Base-by-base conservation (phyloP, 2,329 filamentous ascomycete genomes). In the Aplosporella prunicola region DNA sequence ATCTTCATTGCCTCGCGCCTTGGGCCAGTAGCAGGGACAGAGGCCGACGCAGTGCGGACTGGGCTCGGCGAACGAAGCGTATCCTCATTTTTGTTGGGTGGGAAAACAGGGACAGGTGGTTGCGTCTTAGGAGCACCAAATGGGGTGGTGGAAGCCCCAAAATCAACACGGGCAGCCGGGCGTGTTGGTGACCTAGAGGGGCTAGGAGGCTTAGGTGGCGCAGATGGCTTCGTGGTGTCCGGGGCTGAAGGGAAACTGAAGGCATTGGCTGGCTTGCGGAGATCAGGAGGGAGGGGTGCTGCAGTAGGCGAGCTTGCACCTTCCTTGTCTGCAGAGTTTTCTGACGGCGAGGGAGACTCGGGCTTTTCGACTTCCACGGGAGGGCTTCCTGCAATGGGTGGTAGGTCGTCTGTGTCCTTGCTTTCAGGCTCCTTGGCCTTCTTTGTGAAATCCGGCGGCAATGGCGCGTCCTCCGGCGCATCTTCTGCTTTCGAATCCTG, bases 1-100 rank as follows among this genome's bases (percentile, higher is more conserved):
- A 53, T 52, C 2, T 51, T 50, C 17, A 62, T 45, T 14, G 51
- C 50, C 25, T 60, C 47, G 36, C 51, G 45, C 11, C 27, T 20
- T 11, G 38, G 38, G 4, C 51, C 49, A 16, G 48, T 41, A 13
- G 45, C 47, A 34, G 51, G 41, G 10, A 50, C 57, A 20, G 76
- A 74, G 20, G 76, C 59, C 26, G 73, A 68, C 35, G 57, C 53
- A n/a, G 68, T 65, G 22, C 80, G 74, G 17, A 83, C 62, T 1
- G 82, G 82, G 45, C 82, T 87, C 2, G 82, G 81, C 8, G 82
- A 85, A 23, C 80, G 74, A 31, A 81, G 79, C 45, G 74, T 79
- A n/a, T 66, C 63, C 32, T 37, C 50, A 44, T 67, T 16, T 43
- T 23, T 72, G 64, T 22, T 61, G 30, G 71, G 73, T 8, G 74